Evolutionary conservation across 495 filamentous ascomycete species (phyloP).

Genomic region (Chaetomium fimeti): DNA sequence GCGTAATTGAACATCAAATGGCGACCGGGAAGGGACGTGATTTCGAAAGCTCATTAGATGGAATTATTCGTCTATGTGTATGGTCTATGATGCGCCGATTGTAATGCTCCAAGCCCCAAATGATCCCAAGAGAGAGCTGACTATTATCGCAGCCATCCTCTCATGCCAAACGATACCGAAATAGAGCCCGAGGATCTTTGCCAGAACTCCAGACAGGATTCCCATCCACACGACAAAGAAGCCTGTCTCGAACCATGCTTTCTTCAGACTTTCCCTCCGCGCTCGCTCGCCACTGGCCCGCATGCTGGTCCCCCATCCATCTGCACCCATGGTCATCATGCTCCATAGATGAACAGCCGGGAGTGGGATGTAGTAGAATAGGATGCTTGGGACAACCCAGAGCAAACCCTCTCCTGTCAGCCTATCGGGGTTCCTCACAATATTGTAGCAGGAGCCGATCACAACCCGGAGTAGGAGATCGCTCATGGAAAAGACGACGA

Average conservation of each 20-base stretch:
- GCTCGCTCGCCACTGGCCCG: slow-evolving; percentile 19
- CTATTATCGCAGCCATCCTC: slow-evolving; percentile 5
- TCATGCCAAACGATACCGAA: slow-evolving; percentile 9
- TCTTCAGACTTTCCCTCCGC: slow-evolving; percentile 8
- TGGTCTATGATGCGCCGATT: slow-evolving; percentile 9
- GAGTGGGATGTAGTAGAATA: slow-evolving; percentile 22
- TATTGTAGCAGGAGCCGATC: slow-evolving; percentile 12
- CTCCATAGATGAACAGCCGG: slow-evolving; percentile 22
- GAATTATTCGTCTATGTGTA: not conserved
- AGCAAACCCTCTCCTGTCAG: not conserved
- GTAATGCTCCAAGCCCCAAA: slow-evolving; percentile 17
- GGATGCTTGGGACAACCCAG: slow-evolving; percentile 17
- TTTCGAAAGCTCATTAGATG: not conserved
- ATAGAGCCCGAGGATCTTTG: slow-evolving; percentile 3
- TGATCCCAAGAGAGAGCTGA: not conserved
- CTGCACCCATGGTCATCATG: slow-evolving; percentile 22
- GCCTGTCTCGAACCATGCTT: slow-evolving; percentile 20
- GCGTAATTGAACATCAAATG: too few species aligned
- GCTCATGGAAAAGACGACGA: slow-evolving; percentile 5
- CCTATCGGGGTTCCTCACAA: slow-evolving; percentile 15
- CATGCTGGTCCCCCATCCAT: slow-evolving; percentile 22
- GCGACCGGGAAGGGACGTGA: too few species aligned
- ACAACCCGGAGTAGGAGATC: slow-evolving; percentile 16
- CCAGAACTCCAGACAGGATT: slow-evolving; percentile 11
- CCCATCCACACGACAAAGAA: slow-evolving; percentile 26